These are phyloP conservation scores for Scleroderma bovista DNA, from an alignment of 768 basidiomycete genomes.

Conservation along the genomic window DNA sequence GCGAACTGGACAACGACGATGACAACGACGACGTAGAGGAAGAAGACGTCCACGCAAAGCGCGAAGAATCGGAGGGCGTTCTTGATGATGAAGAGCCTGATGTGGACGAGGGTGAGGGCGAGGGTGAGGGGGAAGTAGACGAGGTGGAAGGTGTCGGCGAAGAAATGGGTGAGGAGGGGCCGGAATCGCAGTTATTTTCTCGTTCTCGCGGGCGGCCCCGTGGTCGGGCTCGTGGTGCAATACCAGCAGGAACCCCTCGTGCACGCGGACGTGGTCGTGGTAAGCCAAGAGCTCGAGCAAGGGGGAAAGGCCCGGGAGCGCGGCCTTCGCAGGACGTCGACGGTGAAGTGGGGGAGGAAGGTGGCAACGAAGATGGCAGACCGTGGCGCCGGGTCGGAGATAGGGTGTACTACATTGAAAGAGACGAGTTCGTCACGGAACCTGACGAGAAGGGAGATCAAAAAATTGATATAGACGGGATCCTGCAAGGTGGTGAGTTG, in stretches of 20 bases:
- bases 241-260: conserved; percentile 27
- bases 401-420: conserved; percentile 70
- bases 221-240: conserved; percentile 32
- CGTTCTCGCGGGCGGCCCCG: conserved; percentile 35
- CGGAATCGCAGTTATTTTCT: conserved; percentile 26
- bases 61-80: conserved; percentile 26
- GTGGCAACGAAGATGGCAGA: conserved; percentile 42
- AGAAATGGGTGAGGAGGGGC: conserved; percentile 30
- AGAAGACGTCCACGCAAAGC: conserved; percentile 21
- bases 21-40: conserved; percentile 18
- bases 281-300: conserved; percentile 34
- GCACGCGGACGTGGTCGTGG: conserved; percentile 37
- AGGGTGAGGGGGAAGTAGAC: conserved; percentile 21
- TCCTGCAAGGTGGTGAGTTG: conserved; percentile 72
- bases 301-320: conserved; percentile 24
- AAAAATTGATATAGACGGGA: conserved; percentile 86
- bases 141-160: conserved; percentile 25
- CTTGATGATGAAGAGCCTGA: conserved; percentile 29
- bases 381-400: conserved; percentile 73
- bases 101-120: conserved; percentile 21
- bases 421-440: conserved; percentile 83
- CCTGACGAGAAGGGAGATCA: conserved; percentile 84
- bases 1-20: conserved; percentile 1
- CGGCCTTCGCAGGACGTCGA: conserved; percentile 32
- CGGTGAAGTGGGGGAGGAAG: conserved; percentile 36